Evolutionary conservation across 2,329 filamentous ascomycete genomes (phyloP).

Genomic region (Colletotrichum spaethianum): DNA sequence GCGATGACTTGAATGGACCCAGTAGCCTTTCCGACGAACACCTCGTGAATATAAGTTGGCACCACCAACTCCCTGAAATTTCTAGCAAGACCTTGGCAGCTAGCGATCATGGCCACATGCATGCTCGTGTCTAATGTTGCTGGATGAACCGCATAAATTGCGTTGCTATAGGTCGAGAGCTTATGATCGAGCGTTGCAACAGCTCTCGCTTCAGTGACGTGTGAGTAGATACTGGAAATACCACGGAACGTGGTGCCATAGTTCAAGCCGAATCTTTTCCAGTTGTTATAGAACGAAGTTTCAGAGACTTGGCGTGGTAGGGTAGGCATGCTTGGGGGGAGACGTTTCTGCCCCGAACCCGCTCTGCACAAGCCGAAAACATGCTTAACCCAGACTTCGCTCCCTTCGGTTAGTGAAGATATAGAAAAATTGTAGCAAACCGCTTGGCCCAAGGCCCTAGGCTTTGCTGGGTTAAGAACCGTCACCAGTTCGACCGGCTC

Average conservation of each 20-base stretch:
- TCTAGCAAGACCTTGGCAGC: slow-evolving; percentile 9
- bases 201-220: slow-evolving; percentile 11
- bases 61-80: slow-evolving; percentile 17
- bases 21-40: slow-evolving; percentile 15
- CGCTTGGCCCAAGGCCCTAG: slow-evolving; percentile 46
- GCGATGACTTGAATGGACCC: slow-evolving; percentile 3
- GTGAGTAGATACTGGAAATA: slow-evolving; percentile 35
- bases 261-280: slow-evolving; percentile 48
- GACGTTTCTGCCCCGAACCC: not conserved
- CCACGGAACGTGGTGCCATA: slow-evolving; percentile 47
- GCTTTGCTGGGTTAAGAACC: slow-evolving; percentile 45
- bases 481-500: slow-evolving; percentile 51
- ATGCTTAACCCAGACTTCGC: slow-evolving; percentile 26
- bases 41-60: slow-evolving; percentile 22
- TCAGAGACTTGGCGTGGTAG: slow-evolving; percentile 44
- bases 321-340: not conserved
- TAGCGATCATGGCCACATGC: slow-evolving; percentile 48
- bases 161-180: not conserved
- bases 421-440: slow-evolving; percentile 52
- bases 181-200: slow-evolving; percentile 11
- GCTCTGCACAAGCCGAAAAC: slow-evolving; percentile 17
- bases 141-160: slow-evolving; percentile 53
- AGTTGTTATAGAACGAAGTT: slow-evolving; percentile 46
- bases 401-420: slow-evolving; percentile 45
- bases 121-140: slow-evolving; percentile 53